Evolutionary conservation across 352 stramenopile species (phyloP).

Genomic region (Phytophthora melonis): DNA sequence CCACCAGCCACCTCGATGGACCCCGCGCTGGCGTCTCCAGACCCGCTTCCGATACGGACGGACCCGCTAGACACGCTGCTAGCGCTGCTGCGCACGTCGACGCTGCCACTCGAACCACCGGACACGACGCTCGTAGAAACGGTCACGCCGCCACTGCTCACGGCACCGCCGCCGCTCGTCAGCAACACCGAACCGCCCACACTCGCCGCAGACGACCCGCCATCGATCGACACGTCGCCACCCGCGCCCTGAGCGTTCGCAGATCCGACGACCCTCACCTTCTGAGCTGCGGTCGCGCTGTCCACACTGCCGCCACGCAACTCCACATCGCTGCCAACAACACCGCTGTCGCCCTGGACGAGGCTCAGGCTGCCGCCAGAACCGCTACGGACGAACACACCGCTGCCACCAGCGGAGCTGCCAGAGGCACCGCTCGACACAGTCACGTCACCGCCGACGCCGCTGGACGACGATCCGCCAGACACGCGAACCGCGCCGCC

Average conservation of each 20-base stretch:
- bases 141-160: too few species aligned
- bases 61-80: constrained; percentile 29
- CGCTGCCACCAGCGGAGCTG: constrained; percentile 19
- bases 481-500: constrained; percentile 13
- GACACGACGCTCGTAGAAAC: too few species aligned
- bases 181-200: too few species aligned
- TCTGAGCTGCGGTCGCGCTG: constrained; percentile 25
- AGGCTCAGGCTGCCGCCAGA: constrained; percentile 34
- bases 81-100: constrained; percentile 17
- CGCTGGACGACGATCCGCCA: constrained; percentile 25
- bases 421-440: constrained; percentile 33
- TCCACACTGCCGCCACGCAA: constrained; percentile 27
- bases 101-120: too few species aligned
- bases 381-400: constrained; percentile 29
- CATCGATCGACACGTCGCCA: constrained; percentile 39
- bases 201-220: constrained; percentile 30
- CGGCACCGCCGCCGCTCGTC: too few species aligned
- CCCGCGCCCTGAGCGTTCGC: constrained; percentile 31
- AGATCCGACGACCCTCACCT: constrained; percentile 35
- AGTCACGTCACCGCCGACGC: constrained; percentile 33
- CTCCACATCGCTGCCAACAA: constrained; percentile 37
- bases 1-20: constrained; percentile 19
- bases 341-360: constrained; percentile 29
- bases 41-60: constrained; percentile 30
- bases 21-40: constrained; percentile 31